Evolutionary conservation across 2,329 filamentous ascomycete genomes (phyloP), one percentile per base, ranked within the genome.

Genomic region (Botrytis deweyae): DNA sequence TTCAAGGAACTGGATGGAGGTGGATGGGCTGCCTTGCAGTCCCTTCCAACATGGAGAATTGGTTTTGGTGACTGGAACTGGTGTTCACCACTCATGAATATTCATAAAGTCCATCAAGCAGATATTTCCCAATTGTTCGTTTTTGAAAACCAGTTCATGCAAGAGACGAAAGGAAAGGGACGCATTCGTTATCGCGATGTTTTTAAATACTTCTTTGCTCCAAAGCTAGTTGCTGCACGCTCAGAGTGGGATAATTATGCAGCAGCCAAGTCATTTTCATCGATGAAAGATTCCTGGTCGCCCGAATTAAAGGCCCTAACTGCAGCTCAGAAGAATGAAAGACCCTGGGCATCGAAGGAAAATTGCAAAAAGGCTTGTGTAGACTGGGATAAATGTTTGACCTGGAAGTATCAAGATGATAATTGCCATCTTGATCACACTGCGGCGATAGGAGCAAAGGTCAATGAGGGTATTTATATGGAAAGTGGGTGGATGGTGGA

Each of bases 401-500:
- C 33, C 44, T 76, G 75, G 75, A 76, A 76, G 69, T 76, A 76
- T 68, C 74, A 72, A 33, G 72, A 76, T 69, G 75, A 75, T 29
- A 33, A 64, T 25, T 76, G 75, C 42, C 61, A 62, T 20, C 16
- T 76, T 20, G 67, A 63, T 72, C 75, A 76, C 66, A 72, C 69
- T 40, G 74, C 70, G 14, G 68, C 71, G 16, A 75, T 74, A 58
- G 75, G 74, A 20, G 62, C 67, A 36, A 62, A 33, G 49, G 73
- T 69, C 14, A 73, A 76, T 33, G 73, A 68, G 9, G 73, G 73
- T 22, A 73, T 74, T 59, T 49, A 71, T 7, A 75, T 76, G 44
- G 72, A 73, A 52, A 76, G 73, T 65, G 76, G 76, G 40, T 77
- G 76, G 76, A 77, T 77, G 71, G 36, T 76, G 16, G 76, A 76